Evolutionary conservation across 345 rosid species (phyloP), one percentile per base, ranked within the genome.

Genomic region (Litchi chinensis): DNA sequence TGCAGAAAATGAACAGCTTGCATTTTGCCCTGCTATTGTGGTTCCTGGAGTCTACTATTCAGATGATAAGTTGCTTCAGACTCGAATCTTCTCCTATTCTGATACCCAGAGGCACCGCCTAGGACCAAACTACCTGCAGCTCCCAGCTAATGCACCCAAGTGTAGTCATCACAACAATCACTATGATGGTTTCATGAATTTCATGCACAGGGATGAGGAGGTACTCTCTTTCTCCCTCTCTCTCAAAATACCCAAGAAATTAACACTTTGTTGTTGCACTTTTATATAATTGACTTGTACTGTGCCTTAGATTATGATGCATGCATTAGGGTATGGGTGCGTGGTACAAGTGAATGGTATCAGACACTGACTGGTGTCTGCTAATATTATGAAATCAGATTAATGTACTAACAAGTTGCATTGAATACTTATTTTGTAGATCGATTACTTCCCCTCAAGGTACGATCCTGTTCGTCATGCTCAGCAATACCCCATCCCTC

Each of bases 81-180:
- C 87, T 81, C 84, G 98, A 22, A 80, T 94, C 83, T 96, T 96
- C 79, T 89, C 99, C 16, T 96, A 96, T 73, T 24, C 94, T 26
- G 99, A 96, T 83, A 96, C 98, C 54, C 99, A 96, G 85, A 92
- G 99, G 82, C 97, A 96, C 85, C 97, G 99, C 50, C 98, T 96
- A 65, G 98, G 98, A 79, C 99, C 99, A 32, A 96, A 94, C 90
- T 96, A 96, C 84, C 87, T 96, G 77, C 98, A 90, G 68, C 91
- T 96, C 59, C 99, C 99, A 9, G 97, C 80, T 65, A 96, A 96
- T 91, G 95, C 99, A 65, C 97, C 99, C 69, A 94, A 96, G 83
- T 93, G 94, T 79, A 84, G 92, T 80, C 97, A 94, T 86, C 97
- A 93, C 87, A 96, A 96, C 88, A 94, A 94, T 78, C 99, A 96